phyloP scores from a whole-genome alignment of 2,329 filamentous ascomycete species.

The Periconia digitata region DNA sequence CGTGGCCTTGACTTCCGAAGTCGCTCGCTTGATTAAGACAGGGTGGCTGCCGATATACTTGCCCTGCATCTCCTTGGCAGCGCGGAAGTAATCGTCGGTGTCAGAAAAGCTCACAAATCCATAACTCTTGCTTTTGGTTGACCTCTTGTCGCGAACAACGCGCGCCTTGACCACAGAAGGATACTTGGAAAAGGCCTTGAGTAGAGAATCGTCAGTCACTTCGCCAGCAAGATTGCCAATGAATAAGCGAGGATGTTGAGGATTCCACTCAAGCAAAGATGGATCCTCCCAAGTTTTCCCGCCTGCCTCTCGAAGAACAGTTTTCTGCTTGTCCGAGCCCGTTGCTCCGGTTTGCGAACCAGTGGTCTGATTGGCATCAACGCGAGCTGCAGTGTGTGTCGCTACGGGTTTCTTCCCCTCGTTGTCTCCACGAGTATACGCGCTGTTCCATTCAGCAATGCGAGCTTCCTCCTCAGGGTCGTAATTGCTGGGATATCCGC shows the following conservation, averaged over 20 bases:
- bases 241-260: slow-evolving; percentile 89
- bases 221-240: slow-evolving; percentile 96
- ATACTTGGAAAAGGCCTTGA: slow-evolving; percentile 92
- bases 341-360: slow-evolving; percentile 51
- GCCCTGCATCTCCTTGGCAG: slow-evolving; percentile 96
- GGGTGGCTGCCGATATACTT: slow-evolving; percentile 99
- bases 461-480: slow-evolving; percentile 86
- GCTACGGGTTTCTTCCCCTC: slow-evolving; percentile 48
- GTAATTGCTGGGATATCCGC: slow-evolving; percentile 42
- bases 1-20: slow-evolving; percentile 83
- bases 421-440: slow-evolving; percentile 70
- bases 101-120: slow-evolving; percentile 96
- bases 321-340: slow-evolving; percentile 71
- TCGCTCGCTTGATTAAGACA: slow-evolving; percentile 81
- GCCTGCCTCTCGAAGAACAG: slow-evolving; percentile 83
- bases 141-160: slow-evolving; percentile 92
- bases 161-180: slow-evolving; percentile 87
- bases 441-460: slow-evolving; percentile 93
- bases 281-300: slow-evolving; percentile 92
- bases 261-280: slow-evolving; percentile 91
- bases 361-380: slow-evolving; percentile 33
- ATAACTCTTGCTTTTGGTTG: slow-evolving; percentile 93
- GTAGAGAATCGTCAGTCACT: slow-evolving; percentile 91
- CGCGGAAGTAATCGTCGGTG: slow-evolving; percentile 93
- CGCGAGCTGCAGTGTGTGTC: slow-evolving; percentile 42